Evolutionary conservation across 2,329 filamentous ascomycete species (phyloP).

Genomic region (Scopulariopsis brevicaulis): DNA sequence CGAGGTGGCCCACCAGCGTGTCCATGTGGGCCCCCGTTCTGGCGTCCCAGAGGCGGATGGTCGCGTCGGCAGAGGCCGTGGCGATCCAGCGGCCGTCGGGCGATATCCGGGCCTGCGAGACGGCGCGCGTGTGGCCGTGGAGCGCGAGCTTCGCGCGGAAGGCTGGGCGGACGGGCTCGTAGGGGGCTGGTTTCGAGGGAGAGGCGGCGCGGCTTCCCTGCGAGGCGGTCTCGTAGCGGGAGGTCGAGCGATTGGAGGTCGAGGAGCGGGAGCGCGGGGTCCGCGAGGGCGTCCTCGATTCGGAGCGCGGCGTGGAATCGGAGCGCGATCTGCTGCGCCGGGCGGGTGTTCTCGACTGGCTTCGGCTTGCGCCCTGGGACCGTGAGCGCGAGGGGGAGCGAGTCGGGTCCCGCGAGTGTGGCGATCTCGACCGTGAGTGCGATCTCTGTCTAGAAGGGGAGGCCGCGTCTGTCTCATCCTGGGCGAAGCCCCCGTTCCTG

Average conservation of each 20-base stretch:
- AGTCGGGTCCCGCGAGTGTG: neutral
- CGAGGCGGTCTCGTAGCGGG: conserved; percentile 13
- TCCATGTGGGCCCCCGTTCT: conserved; percentile 68
- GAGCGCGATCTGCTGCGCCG: conserved; percentile 6
- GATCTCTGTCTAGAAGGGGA: neutral
- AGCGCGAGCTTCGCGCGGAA: conserved; percentile 63
- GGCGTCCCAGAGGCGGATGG: conserved; percentile 85
- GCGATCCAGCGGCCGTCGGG: conserved; percentile 86
- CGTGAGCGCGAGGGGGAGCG: neutral
- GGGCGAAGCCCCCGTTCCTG: neutral
- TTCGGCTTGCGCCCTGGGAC: conserved; percentile 10
- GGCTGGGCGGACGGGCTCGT: conserved; percentile 45
- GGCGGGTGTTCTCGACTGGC: conserved; percentile 10
- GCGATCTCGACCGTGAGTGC: neutral
- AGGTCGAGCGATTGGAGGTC: conserved; percentile 21
- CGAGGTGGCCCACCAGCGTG: conserved; percentile 85
- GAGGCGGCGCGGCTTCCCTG: conserved; percentile 19
- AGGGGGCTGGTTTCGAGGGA: conserved; percentile 20
- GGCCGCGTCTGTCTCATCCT: neutral
- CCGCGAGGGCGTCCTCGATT: conserved; percentile 12
- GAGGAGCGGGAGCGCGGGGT: conserved; percentile 21
- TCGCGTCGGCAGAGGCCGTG: conserved; percentile 79
- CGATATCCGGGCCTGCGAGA: conserved; percentile 82
- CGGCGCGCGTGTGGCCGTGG: conserved; percentile 64
- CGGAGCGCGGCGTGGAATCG: conserved; percentile 12